phyloP scores from a whole-genome alignment of 768 basidiomycete species.

The Russula griseocarnosa region DNA sequence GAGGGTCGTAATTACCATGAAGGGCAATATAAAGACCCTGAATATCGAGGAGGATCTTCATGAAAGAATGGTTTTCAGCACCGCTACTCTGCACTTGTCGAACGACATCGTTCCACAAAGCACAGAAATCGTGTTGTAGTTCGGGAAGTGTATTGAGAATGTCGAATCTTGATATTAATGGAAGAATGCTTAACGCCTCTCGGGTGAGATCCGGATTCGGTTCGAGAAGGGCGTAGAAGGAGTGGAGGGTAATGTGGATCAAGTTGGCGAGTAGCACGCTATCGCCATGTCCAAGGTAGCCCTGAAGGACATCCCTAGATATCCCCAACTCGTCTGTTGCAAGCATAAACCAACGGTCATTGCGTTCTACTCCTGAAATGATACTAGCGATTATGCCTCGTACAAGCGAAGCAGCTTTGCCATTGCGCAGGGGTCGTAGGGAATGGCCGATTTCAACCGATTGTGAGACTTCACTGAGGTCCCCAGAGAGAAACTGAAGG shows the following conservation, averaged over 20 bases:
- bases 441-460: background rate
- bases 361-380: background rate
- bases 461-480: background rate
- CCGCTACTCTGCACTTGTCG: background rate
- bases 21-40: background rate
- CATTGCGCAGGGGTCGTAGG: background rate
- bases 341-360: background rate
- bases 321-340: background rate
- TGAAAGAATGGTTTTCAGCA: background rate
- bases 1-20: background rate
- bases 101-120: slow-evolving; percentile 1
- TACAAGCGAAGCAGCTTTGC: background rate
- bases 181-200: background rate
- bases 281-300: slow-evolving; percentile 1
- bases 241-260: slow-evolving; percentile 5
- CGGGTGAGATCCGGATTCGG: background rate
- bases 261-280: slow-evolving; percentile 2
- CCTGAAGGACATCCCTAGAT: background rate
- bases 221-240: background rate
- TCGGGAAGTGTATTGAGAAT: background rate
- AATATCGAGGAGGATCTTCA: background rate
- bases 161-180: background rate
- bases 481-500: background rate
- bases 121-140: slow-evolving; percentile 2
- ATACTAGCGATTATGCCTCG: background rate